Conservation (phyloP, 2,329 filamentous ascomycete species). For the Bisporella sp. region DNA sequence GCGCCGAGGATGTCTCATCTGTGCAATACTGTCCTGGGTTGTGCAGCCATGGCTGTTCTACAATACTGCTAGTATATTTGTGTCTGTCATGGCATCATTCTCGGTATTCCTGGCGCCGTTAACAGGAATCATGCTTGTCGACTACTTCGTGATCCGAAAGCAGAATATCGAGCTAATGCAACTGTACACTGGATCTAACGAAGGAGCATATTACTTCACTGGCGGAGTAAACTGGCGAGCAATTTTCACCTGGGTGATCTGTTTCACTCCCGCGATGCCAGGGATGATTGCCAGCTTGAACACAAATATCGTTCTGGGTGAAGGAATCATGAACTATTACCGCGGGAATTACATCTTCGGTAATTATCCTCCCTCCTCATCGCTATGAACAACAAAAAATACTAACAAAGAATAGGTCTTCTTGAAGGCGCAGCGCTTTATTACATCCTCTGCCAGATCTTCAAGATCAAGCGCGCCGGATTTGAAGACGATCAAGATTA, state of each 20-base stretch:
- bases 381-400: no score
- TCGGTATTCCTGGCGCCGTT: constrained; percentile 40
- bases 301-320: constrained; percentile 2
- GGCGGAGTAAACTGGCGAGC: constrained; percentile 37
- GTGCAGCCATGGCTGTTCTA: constrained; percentile 46
- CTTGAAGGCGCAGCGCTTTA: no score
- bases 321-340: no score
- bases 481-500: no score
- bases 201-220: constrained; percentile 35
- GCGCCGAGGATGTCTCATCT: constrained; percentile 44
- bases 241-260: constrained; percentile 32
- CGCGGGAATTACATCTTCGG: no score
- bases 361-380: no score
- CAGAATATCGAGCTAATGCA: constrained; percentile 35
- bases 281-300: constrained; percentile 23
- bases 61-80: constrained; percentile 36
- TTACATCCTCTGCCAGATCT: no score
- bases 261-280: constrained; percentile 25
- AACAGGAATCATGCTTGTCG: constrained; percentile 46
- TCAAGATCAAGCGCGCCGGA: no score
- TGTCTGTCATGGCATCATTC: constrained; percentile 38
- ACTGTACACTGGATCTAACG: constrained; percentile 31
- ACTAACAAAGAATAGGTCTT: no score
- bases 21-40: constrained; percentile 35
- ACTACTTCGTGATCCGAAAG: constrained; percentile 46